Base-by-base conservation (phyloP, 1,284 basidiomycete genomes). In the Sporisorium scitamineum region DNA sequence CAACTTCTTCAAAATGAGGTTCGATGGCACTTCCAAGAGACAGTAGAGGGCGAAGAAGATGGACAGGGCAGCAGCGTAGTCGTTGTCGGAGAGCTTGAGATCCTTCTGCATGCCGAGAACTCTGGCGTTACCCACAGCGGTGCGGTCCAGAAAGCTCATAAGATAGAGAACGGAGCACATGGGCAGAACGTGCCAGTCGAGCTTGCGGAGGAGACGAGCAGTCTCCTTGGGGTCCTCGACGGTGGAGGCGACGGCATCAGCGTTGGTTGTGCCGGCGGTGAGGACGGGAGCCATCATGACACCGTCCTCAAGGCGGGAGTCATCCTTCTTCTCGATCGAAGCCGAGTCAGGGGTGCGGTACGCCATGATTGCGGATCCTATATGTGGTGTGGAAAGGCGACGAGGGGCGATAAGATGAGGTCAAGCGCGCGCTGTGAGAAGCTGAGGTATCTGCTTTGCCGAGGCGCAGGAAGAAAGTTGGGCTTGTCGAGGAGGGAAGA, bases 71-170 rank as follows among this genome's bases (percentile, higher is more conserved):
- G 87, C 78, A 84, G 68, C 84, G 74, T 86, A 88, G 91, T 86
- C 90, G 90, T 16, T 73, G 41, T 47, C 65, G 16, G 71, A 62
- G 9, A 89, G 82, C 27, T 62, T 34, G 24, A 79, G 61, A 55
- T 73, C 47, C 37, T 50, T 45, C 31, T 80, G 65, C 41, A 80
- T 67, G 10, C 87, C 68, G 75, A 78, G 79, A 26, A 92, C 90
- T 86, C 90, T 90, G 26, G 91, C 90, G 85, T 93, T 93, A 82
- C 92, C 93, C 75, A 94, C 92, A 78, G 91, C 92, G 44, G 92
- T 91, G 62, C 93, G 89, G 86, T 94, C 93, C 76, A 92, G 85
- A 84, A 92, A 92, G 73, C 90, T 91, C 48, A 92, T 85, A 14
- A 92, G 87, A 85, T 93, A 93, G 68, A 93, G 85, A 66, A 93